Conservation (phyloP, 179 eudicot genomes). For the Spergularia azorica region DNA sequence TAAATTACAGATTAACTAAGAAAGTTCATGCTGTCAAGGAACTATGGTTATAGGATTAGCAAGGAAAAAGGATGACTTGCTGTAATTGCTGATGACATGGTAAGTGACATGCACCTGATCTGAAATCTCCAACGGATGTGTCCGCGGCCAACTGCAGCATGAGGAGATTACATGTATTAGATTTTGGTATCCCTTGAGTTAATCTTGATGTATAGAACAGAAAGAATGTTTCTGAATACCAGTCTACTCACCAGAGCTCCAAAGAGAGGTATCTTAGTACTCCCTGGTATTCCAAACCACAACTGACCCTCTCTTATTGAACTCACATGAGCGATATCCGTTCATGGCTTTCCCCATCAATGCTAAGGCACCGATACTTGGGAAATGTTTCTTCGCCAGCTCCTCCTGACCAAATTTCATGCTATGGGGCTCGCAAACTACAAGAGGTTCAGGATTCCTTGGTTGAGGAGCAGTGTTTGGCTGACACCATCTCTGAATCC, state of each 20-base stretch:
- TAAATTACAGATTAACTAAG: not conserved
- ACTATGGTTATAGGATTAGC: not conserved
- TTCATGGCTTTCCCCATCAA: slow-evolving; percentile 75
- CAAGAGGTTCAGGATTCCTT: slow-evolving; percentile 41
- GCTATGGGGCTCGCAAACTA: slow-evolving; percentile 59
- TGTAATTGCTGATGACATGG: no score
- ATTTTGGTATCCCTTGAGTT: no score
- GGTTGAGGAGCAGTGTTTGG: slow-evolving; percentile 23
- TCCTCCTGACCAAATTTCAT: slow-evolving; percentile 51
- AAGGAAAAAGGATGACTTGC: not conserved
- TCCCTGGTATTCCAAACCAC: slow-evolving; percentile 63
- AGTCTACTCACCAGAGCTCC: not conserved
- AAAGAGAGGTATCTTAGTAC: slow-evolving; percentile 23
- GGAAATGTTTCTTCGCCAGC: slow-evolving; percentile 60
- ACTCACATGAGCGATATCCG: slow-evolving; percentile 52
- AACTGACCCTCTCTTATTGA: slow-evolving; percentile 58
- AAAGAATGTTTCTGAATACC: not conserved
- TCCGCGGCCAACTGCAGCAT: no score
- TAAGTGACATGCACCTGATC: no score
- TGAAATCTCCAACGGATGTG: no score
- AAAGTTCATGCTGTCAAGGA: not conserved
- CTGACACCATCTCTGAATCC: slow-evolving; percentile 78
- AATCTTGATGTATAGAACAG: no score
- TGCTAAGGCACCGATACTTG: slow-evolving; percentile 84
- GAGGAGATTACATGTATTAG: no score